Evolutionary conservation across 176 grass and related monocot species (phyloP).

Genomic region (Miscanthus lutarioriparius): DNA sequence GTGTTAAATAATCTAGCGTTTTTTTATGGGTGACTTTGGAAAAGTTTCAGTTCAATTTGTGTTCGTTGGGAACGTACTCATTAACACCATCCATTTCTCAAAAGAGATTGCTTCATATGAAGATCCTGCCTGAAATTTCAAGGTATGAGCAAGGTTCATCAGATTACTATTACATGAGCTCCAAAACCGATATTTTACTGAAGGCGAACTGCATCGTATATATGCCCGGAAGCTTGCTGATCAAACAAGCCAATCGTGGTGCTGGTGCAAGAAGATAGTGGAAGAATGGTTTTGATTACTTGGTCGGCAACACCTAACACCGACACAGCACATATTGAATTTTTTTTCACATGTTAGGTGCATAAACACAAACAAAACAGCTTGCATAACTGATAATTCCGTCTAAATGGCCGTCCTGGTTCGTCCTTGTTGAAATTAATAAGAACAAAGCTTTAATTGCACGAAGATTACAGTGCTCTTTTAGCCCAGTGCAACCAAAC

Average conservation of each 20-base stretch:
- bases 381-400: not conserved
- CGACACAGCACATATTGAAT: not conserved
- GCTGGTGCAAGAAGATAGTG: not conserved
- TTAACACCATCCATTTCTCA: not conserved
- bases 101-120: not conserved
- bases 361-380: not conserved
- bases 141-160: not conserved
- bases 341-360: not conserved
- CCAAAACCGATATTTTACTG: not conserved
- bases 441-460: not conserved
- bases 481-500: not conserved
- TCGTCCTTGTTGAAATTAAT: not conserved
- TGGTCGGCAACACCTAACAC: slow-evolving; percentile 11
- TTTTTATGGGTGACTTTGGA: not conserved
- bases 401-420: not conserved
- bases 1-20: not conserved
- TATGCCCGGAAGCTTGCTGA: not conserved
- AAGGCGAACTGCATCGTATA: not conserved
- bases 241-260: not conserved
- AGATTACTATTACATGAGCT: not conserved
- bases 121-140: not conserved
- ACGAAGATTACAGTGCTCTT: not conserved
- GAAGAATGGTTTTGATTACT: not conserved
- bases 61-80: not conserved
- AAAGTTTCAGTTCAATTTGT: not conserved